These are phyloP conservation scores for Kalanchoe fedtschenkoi DNA, from an alignment of 164 flowering plant species.

Conservation along the genomic window DNA sequence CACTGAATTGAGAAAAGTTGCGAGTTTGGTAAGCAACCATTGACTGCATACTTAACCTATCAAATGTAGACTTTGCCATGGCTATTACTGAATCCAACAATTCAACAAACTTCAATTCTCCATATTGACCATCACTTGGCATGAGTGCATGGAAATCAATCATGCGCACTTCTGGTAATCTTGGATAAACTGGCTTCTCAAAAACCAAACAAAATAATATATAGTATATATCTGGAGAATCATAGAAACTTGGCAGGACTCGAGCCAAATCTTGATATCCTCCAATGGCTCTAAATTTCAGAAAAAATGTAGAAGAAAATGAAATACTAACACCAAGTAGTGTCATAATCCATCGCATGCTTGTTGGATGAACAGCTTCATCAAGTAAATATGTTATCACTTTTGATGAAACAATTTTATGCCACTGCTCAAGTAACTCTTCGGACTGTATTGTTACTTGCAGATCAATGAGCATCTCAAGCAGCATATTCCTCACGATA, in stretches of 20 bases:
- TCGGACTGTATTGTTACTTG: slow-evolving; percentile 81
- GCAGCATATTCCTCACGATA: slow-evolving; percentile 89
- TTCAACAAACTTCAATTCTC: slow-evolving; percentile 80
- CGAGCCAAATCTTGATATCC: slow-evolving; percentile 82
- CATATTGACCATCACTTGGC: slow-evolving; percentile 67
- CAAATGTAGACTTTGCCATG: slow-evolving; percentile 92
- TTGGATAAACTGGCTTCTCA: slow-evolving; percentile 95
- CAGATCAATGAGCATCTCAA: slow-evolving; percentile 97
- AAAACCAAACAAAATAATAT: slow-evolving; percentile 87
- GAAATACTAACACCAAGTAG: slow-evolving; percentile 94
- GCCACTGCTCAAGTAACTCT: slow-evolving; percentile 97
- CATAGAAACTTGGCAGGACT: slow-evolving; percentile 87
- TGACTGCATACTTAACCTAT: slow-evolving; percentile 70
- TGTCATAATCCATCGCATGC: slow-evolving; percentile 99
- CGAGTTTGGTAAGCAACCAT: slow-evolving; percentile 90
- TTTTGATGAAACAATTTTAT: slow-evolving; percentile 89
- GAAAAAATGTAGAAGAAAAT: slow-evolving; percentile 84
- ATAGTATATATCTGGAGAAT: slow-evolving; percentile 98
- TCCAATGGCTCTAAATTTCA: slow-evolving; percentile 85
- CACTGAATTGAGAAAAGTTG: slow-evolving; percentile 66
- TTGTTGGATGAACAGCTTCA: slow-evolving; percentile 96
- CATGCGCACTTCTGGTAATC: slow-evolving; percentile 98
- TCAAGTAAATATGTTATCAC: slow-evolving; percentile 91
- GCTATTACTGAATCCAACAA: slow-evolving; percentile 83
- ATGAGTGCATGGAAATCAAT: slow-evolving; percentile 95